Conservation (phyloP, 805 yeast genomes). For the Barnettozyma sp. region DNA sequence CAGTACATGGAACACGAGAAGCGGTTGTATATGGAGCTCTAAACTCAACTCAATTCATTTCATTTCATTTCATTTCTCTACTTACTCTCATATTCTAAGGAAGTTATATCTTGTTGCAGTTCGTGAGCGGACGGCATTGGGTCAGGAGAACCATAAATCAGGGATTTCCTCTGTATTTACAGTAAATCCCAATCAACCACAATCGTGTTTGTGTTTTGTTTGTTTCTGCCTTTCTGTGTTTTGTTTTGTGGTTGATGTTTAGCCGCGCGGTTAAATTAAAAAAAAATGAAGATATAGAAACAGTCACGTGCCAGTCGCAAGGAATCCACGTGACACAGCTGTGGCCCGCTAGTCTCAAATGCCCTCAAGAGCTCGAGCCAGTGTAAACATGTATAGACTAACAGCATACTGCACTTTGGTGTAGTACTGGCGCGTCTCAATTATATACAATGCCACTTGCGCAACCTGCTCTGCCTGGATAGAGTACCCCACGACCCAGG, state of each 20-base stretch:
- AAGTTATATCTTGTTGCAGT: conserved; percentile 30
- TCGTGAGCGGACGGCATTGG: conserved; percentile 27
- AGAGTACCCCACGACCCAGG: conserved; percentile 13
- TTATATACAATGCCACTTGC: conserved; percentile 11
- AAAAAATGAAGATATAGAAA: background rate
- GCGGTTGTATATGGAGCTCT: too few relatives aligned
- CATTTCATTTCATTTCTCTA: too few relatives aligned
- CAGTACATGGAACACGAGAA: too few relatives aligned
- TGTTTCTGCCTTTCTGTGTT: too few relatives aligned
- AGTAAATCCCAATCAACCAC: too few relatives aligned
- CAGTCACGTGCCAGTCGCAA: background rate
- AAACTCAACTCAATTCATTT: too few relatives aligned
- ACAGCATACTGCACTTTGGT: conserved; percentile 5
- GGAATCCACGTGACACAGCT: background rate
- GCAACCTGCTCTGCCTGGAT: conserved; percentile 18
- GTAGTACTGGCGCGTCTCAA: conserved; percentile 10
- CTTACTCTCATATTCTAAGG: conserved; percentile 29
- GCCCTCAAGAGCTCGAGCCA: conserved; percentile 7
- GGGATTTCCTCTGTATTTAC: too few relatives aligned
- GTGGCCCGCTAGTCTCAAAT: conserved; percentile 1
- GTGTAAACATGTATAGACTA: conserved; percentile 6
- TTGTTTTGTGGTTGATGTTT: too few relatives aligned
- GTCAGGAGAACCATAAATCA: too few relatives aligned
- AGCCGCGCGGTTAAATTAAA: too few relatives aligned
- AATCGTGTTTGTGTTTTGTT: too few relatives aligned